Conservation (phyloP, 1,139 yeast species). For the Kazachstania sp. region DNA sequence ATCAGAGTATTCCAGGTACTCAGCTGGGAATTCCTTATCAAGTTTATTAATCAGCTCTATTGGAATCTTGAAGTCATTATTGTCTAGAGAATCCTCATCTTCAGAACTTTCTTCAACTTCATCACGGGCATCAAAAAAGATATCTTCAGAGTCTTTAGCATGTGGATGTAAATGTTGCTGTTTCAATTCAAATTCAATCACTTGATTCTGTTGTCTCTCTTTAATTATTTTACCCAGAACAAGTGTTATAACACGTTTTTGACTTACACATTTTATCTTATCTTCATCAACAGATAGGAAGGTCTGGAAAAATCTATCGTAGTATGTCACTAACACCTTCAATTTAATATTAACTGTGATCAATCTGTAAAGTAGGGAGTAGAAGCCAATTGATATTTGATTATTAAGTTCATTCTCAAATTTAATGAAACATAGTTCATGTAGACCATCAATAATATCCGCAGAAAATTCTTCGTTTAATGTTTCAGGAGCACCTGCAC, state of each 20-base stretch:
- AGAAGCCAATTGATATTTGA: constrained; percentile 23
- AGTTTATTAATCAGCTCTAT: constrained; percentile 11
- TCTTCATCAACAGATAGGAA: constrained; percentile 9
- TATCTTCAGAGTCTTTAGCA: constrained; percentile 22
- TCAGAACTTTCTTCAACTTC: constrained; percentile 17
- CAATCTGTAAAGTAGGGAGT: constrained; percentile 10
- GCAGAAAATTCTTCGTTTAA: constrained; percentile 9
- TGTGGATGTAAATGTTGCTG: constrained; percentile 19
- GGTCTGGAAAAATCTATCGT: constrained; percentile 17
- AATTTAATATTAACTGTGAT: neutral
- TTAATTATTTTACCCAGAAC: constrained; percentile 34
- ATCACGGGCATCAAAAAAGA: constrained; percentile 1
- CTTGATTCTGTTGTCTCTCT: constrained; percentile 45
- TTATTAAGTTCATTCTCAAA: constrained; percentile 13
- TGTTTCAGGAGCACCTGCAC: constrained; percentile 8
- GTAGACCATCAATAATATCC: constrained; percentile 21
- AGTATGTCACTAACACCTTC: constrained; percentile 7
- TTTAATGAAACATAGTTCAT: constrained; percentile 22
- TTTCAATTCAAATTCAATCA: constrained; percentile 51
- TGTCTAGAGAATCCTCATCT: constrained; percentile 14
- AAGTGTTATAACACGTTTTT: constrained; percentile 35
- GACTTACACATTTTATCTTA: constrained; percentile 13
- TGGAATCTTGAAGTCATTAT: constrained; percentile 23
- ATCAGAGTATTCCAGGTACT: constrained; percentile 36
- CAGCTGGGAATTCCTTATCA: constrained; percentile 23